phyloP scores from a whole-genome alignment of 1,284 basidiomycete species.

The Apiotrichum laibachii region DNA sequence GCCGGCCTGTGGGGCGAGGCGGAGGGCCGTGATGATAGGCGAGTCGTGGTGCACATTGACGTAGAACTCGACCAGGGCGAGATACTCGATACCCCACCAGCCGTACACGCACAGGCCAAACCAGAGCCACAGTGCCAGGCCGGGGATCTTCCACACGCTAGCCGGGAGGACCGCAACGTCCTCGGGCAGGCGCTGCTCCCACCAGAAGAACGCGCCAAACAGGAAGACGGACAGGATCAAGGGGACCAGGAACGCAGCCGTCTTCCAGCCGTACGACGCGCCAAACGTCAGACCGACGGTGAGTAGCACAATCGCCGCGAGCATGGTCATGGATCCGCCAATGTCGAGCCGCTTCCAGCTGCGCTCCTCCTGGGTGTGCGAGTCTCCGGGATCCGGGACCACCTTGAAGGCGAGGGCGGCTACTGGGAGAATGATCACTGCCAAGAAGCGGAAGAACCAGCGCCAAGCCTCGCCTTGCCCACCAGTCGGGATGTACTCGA shows the following conservation, averaged over 20 bases:
- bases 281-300: constrained; percentile 47
- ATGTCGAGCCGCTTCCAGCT: constrained; percentile 42
- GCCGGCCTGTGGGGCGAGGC: constrained; percentile 33
- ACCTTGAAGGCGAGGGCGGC: constrained; percentile 21
- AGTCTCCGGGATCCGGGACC: constrained; percentile 31
- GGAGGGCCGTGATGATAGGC: constrained; percentile 32
- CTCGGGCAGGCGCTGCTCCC: constrained; percentile 33
- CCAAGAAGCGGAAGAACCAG: constrained; percentile 39
- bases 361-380: constrained; percentile 6
- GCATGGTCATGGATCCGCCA: constrained; percentile 35
- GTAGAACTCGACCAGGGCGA: constrained; percentile 27
- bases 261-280: constrained; percentile 42
- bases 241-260: constrained; percentile 44
- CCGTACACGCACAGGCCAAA: constrained; percentile 38
- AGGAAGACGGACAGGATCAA: constrained; percentile 43
- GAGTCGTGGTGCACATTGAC: constrained; percentile 21
- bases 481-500: constrained; percentile 45
- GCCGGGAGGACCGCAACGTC: constrained; percentile 41
- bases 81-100: constrained; percentile 38
- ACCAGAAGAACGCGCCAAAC: constrained; percentile 38
- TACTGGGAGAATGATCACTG: constrained; percentile 33
- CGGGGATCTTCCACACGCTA: constrained; percentile 40
- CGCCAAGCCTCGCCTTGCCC: constrained; percentile 44
- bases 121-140: constrained; percentile 39
- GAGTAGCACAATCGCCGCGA: constrained; percentile 39